phyloP scores from a whole-genome alignment of 2,329 filamentous ascomycete species.

The Blumeriella jaapii region DNA sequence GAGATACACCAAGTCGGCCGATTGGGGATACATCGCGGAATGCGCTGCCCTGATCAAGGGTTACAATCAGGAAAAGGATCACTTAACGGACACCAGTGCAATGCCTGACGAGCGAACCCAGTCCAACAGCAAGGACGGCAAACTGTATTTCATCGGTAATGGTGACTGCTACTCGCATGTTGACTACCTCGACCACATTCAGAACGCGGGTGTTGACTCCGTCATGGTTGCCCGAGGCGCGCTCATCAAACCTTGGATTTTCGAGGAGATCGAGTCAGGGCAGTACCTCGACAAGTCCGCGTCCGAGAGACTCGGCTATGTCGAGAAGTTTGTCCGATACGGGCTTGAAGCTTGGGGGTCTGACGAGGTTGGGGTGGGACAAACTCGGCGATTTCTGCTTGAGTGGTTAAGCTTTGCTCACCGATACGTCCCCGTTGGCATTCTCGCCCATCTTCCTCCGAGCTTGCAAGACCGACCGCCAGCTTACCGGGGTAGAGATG shows the following conservation, averaged over 20 bases:
- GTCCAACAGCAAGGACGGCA: conserved; percentile 51
- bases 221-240: conserved; percentile 97
- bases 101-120: conserved; percentile 68
- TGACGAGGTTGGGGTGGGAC: conserved; percentile 86
- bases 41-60: conserved; percentile 74
- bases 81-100: conserved; percentile 60
- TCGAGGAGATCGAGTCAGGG: conserved; percentile 84
- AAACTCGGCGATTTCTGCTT: conserved; percentile 80
- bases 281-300: conserved; percentile 96
- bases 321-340: conserved; percentile 84
- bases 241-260: conserved; percentile 95
- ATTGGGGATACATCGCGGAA: conserved; percentile 91
- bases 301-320: conserved; percentile 68
- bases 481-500: conserved; percentile 70
- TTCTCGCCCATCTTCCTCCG: conserved; percentile 81
- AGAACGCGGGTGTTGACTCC: conserved; percentile 72
- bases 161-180: conserved; percentile 91
- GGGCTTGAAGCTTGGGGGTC: conserved; percentile 92
- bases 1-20: conserved; percentile 81
- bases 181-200: conserved; percentile 72
- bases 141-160: conserved; percentile 88
- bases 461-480: conserved; percentile 83
- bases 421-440: conserved; percentile 80
- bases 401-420: conserved; percentile 94
- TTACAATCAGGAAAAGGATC: conserved; percentile 58